Percentiles rank a stretch among this genome's conserved stretches.
Evolutionary conservation across 2,329 filamentous ascomycete species (phyloP).

Genomic region (Leptographium radiaticola): DNA sequence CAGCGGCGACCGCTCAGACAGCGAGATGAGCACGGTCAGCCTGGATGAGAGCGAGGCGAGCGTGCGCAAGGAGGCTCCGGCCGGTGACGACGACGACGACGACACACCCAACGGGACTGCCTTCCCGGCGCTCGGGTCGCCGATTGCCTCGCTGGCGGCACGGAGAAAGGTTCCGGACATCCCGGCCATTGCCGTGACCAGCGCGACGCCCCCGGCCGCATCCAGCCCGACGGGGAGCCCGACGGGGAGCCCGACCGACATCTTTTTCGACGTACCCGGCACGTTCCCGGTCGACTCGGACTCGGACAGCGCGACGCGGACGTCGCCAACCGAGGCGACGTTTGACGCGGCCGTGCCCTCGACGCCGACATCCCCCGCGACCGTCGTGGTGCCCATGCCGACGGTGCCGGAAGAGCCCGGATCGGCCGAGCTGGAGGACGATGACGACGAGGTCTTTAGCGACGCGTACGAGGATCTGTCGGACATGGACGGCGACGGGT

Average conservation of each 20-base stretch:
- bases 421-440: neutral
- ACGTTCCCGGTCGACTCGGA: conserved; percentile 37
- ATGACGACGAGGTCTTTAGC: conserved; percentile 47
- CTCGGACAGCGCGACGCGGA: conserved; percentile 12
- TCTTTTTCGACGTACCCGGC: conserved; percentile 41
- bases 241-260: neutral
- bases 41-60: conserved; percentile 26
- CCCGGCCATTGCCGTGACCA: conserved; percentile 30
- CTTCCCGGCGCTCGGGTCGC: neutral
- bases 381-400: conserved; percentile 13
- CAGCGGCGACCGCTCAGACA: conserved; percentile 49
- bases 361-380: conserved; percentile 12
- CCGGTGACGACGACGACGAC: neutral
- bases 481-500: conserved; percentile 52
- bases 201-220: conserved; percentile 22
- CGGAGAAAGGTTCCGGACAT: conserved; percentile 13
- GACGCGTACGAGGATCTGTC: conserved; percentile 65
- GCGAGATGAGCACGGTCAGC: conserved; percentile 18
- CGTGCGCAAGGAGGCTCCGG: neutral
- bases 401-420: conserved; percentile 22
- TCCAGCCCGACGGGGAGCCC: neutral
- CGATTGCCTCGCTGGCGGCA: neutral
- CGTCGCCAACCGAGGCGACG: neutral
- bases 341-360: conserved; percentile 5
- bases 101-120: neutral